Evolutionary conservation across 2,329 filamentous ascomycete genomes (phyloP), one percentile per base, ranked within the genome.

Genomic region (Trichoderma semiorbis): DNA sequence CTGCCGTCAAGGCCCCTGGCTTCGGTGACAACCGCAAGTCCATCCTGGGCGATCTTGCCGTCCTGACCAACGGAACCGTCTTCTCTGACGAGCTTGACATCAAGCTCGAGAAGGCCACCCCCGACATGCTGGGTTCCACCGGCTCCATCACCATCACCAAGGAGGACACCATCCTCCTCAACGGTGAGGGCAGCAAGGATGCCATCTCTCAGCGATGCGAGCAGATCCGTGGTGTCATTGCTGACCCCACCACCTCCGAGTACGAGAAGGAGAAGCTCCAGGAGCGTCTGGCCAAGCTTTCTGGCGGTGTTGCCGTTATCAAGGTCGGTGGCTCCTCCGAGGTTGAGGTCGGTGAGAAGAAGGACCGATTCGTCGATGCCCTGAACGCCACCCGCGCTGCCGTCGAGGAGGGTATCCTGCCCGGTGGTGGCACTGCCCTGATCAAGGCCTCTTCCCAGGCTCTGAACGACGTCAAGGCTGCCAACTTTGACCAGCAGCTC

Each of bases 261-360:
- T 99, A 99, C 86, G 96, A 99, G 90, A 98, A 98, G 90, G 96
- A 99, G 92, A 99, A 99, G 91, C 93, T 99, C 76, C 96, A 98
- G 87, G 96, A 99, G 89, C 96, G 96, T 86, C 93, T 99, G 74
- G 96, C 96, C 78, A 99, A 99, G 91, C 93, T 99, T 77, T 98
- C 96, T 77, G 96, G 96, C 75, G 96, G 96, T 89, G 96, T 99
- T 78, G 96, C 96, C 78, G 96, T 99, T 85, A 98, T 99, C 89
- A 98, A 97, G 90, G 96, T 99, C 75, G 96, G 96, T 79, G 96
- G 96, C 83, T 90, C 95, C 75, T 98, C 95, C 75, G 96, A 99
- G 86, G 95, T 99, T 76, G 96, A 99, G 89, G 96, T 99, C 72
- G 92, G 95, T 77, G 96, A 99, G 91, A 99, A 99, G 94, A 99